phyloP scores from a whole-genome alignment of 1,139 yeast genomes.

The Hansenula lynferdii region DNA sequence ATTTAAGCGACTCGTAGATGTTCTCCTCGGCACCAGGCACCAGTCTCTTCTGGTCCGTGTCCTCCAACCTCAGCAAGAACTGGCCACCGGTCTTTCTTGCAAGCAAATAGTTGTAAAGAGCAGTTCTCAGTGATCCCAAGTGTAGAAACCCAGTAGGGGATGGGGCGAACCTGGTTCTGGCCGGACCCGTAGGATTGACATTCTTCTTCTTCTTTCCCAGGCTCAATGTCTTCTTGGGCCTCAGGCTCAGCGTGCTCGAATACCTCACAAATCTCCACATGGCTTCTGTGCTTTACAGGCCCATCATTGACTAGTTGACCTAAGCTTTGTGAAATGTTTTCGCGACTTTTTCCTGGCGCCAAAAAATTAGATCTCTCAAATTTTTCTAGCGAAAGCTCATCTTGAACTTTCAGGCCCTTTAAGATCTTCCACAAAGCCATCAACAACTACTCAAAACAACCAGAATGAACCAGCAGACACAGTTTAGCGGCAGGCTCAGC shows the following conservation, averaged over 20 bases:
- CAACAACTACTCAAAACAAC: too few relatives aligned
- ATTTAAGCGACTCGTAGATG: slow-evolving; percentile 66
- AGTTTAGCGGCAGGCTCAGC: background rate
- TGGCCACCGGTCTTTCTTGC: slow-evolving; percentile 80
- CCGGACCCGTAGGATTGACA: slow-evolving; percentile 53
- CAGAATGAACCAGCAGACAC: slow-evolving; percentile 1
- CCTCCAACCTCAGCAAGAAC: slow-evolving; percentile 81
- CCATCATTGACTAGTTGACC: background rate
- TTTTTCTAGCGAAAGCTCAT: slow-evolving; percentile 1
- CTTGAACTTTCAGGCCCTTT: too few relatives aligned
- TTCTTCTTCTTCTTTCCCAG: slow-evolving; percentile 21
- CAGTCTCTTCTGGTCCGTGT: slow-evolving; percentile 80
- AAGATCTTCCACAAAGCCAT: too few relatives aligned
- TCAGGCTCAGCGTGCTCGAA: slow-evolving; percentile 12
- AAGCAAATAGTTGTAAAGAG: slow-evolving; percentile 78
- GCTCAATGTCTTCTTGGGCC: slow-evolving; percentile 17
- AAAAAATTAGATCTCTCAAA: slow-evolving; percentile 1
- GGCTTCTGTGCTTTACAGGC: background rate
- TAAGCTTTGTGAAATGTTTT: too few relatives aligned
- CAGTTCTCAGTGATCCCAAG: slow-evolving; percentile 89
- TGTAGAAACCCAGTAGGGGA: slow-evolving; percentile 96
- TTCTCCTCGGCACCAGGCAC: slow-evolving; percentile 80
- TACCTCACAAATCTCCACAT: slow-evolving; percentile 4
- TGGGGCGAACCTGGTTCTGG: slow-evolving; percentile 92
- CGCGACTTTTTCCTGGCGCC: too few relatives aligned